Evolutionary conservation across 257 asterid genomes (phyloP), one percentile per base, ranked within the genome.

Genomic region (Nicotiana tabacum): DNA sequence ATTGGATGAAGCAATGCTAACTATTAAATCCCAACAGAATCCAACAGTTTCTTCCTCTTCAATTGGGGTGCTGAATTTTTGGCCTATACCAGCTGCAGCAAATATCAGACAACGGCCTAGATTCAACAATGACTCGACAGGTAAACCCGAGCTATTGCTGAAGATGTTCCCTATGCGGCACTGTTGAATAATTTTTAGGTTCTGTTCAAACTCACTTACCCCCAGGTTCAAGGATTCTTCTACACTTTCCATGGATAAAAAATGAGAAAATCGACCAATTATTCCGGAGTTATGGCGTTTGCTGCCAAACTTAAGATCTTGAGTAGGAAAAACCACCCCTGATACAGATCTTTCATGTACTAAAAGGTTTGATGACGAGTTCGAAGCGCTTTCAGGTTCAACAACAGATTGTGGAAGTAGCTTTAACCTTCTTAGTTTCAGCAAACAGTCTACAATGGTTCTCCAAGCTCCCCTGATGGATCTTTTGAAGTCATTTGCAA

Each of bases 391-490:
- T 56, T 93, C 98, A 24, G 84, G 82, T 82, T 94, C 98, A 43
- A 94, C 56, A 12, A 90, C 82, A 1, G 94, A 90, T 16, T 86
- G 92, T n/a, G 98, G 99, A 56, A 96, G 96, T 32, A 96, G 58
- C 82, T 93, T 94, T 55, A 96, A 97, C 89, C 90, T 89, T 84
- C 89, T 93, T 85, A 96, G 99, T 90, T 94, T 96, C 88, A 96
- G 86, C 37, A 96, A 85, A 86, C 99, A 96, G 29, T 96, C 98
- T 9, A 96, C 81, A 77, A 96, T 92, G 65, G 93, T 93, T 83
- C 98, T 93, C 99, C 99, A 96, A n/a, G 94, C 98, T 4, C 97
- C 97, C 83, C 90, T 78, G 21, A 96, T 87, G 13, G 97, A 92
- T 55, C 90, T 91, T 82, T 92, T 96, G 88, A 96, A 96, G 21